Evolutionary conservation across 1,284 basidiomycete species (phyloP), one percentile per base, ranked within the genome.

Genomic region (Puccinia horiana): DNA sequence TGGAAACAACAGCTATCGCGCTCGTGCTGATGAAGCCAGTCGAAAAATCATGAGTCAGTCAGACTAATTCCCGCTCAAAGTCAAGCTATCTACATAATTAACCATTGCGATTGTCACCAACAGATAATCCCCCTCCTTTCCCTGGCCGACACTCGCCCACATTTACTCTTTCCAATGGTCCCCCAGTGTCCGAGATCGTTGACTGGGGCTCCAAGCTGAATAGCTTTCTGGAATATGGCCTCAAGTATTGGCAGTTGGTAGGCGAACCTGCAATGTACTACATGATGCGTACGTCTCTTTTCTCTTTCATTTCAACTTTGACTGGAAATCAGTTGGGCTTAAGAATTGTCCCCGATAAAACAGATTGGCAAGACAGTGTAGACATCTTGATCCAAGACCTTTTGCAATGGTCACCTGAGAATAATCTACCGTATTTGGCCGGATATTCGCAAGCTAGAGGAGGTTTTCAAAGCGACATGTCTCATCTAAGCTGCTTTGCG

Each of bases 161-260:
- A 1, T 47, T 61, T 16, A 35, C 52, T 49, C 14, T 54, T 32
- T 20, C n/a, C 5, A 61, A 52, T 29, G 79, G 79, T 6, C 32
- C 42, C 37, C 69, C 54, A 32, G 40, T 61, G 14, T 37, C 49
- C 42, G 40, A 73, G 26, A 32, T 52, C 9, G 40, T 81, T 23
- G 56, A 67, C 0, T 81, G 79, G 79, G 79, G 70, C n/a, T 69
- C 29, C 9, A 47, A 63, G 32, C 12, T 61, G 20, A 70, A 81
- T 52, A 81, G 79, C 56, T 81, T 81, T 49, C 37, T 73, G 11
- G 79, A 74, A 58, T 81, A 81, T 40, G 79, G 47, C 35, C 42
- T 81, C 16, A 81, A 81, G 61, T 81, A 81, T 40, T 81, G 79
- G 79, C 79, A 81, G 37, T 54, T 81, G 35, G 69, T 47, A 6